A percentile compares a stretch with the other conserved stretches of the same genome.
Conservation (phyloP, 1,139 yeast species). For the Arxiozyma bovina region DNA sequence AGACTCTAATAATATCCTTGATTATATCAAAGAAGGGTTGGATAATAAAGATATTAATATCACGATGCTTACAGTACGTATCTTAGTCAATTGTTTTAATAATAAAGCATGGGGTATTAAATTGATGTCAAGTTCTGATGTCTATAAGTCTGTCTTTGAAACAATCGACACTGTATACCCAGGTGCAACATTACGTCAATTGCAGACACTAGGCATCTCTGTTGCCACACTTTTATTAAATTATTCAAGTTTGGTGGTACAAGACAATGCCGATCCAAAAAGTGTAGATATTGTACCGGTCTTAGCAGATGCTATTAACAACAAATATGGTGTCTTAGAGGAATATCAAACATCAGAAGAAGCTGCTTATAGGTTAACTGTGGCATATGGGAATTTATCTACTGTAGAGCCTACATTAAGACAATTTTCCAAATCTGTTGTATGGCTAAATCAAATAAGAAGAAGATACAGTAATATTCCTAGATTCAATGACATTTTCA, state of each 20-base stretch:
- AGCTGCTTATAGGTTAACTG: conserved; percentile 46
- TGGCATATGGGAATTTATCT: conserved; percentile 45
- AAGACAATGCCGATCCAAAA: conserved; percentile 12
- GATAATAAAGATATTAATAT: conserved; percentile 35
- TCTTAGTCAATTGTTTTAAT: conserved; percentile 42
- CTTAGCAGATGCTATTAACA: conserved; percentile 26
- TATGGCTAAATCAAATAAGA: conserved; percentile 25
- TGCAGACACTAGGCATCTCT: conserved; percentile 35
- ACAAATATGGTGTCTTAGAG: conserved; percentile 21
- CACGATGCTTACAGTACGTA: conserved; percentile 45
- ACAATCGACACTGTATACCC: conserved; percentile 21
- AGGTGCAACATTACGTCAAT: conserved; percentile 22
- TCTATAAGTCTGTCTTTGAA: conserved; percentile 29
- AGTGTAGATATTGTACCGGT: conserved; percentile 24
- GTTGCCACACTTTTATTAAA: conserved; percentile 48
- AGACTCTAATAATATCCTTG: conserved; percentile 32
- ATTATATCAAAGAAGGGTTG: conserved; percentile 37
- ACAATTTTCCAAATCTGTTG: conserved; percentile 26
- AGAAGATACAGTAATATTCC: conserved; percentile 12
- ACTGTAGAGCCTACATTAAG: conserved; percentile 28
- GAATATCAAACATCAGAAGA: conserved; percentile 37
- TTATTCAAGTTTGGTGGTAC: conserved; percentile 35
- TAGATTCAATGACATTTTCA: conserved; percentile 20
- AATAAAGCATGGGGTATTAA: conserved; percentile 40
- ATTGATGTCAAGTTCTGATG: conserved; percentile 27